phyloP scores from a whole-genome alignment of 345 rosid genomes.

The Hypericum perforatum region DNA sequence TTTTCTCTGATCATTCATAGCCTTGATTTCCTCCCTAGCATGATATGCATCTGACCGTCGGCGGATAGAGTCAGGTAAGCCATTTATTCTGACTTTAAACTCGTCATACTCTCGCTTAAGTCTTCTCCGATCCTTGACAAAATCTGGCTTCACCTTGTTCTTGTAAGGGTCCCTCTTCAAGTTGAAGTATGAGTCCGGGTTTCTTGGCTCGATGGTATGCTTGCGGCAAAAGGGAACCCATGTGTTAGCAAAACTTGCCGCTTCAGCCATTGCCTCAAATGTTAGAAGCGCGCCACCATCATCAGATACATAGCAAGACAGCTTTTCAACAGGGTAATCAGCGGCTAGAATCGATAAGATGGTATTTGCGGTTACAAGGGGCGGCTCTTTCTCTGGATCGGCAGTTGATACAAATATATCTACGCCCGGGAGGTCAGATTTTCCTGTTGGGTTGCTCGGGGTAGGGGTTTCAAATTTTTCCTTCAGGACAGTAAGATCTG shows the following conservation, averaged over 20 bases:
- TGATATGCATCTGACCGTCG: constrained; percentile 25
- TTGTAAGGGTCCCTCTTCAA: constrained; percentile 25
- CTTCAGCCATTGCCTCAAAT: constrained; percentile 1
- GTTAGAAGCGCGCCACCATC: neutral
- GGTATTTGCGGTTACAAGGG: constrained; percentile 8
- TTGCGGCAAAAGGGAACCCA: constrained; percentile 31
- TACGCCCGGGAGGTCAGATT: constrained; percentile 10
- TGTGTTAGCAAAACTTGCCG: constrained; percentile 11
- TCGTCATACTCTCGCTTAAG: constrained; percentile 29
- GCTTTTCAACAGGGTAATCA: constrained; percentile 18
- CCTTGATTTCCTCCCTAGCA: constrained; percentile 17
- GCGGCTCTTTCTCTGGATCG: constrained; percentile 22
- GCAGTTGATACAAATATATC: constrained; percentile 22
- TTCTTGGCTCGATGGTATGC: constrained; percentile 25
- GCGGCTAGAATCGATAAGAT: constrained; percentile 23
- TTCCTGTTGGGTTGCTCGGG: neutral
- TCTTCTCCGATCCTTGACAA: constrained; percentile 24
- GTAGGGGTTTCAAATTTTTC: constrained; percentile 1
- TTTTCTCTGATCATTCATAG: neutral
- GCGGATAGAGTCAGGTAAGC: constrained; percentile 14
- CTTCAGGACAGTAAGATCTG: neutral
- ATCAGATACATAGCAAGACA: neutral
- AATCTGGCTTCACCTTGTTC: constrained; percentile 20
- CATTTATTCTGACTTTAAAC: constrained; percentile 14
- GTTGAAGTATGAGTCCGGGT: constrained; percentile 23